Evolutionary conservation across 1,139 yeast genomes (phyloP), one percentile per base, ranked within the genome.

Genomic region (Geotrichum candidum): DNA sequence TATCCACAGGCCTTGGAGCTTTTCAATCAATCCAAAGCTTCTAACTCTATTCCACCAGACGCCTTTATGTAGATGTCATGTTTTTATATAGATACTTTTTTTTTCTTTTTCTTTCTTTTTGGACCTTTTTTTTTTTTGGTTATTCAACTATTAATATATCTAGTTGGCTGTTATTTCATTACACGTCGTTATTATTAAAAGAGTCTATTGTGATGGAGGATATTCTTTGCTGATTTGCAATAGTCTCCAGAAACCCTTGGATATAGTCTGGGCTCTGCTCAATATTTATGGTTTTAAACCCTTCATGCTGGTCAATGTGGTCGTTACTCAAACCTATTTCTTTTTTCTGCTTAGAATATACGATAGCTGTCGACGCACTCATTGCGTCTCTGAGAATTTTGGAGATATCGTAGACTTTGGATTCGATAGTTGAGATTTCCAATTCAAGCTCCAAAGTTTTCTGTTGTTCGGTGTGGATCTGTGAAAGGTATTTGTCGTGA

Each of bases 1-100:
- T 86, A 84, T 68, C 85, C 83, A 57, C 82, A 78, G 63, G 92
- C 97, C 52, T 78, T 84, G 27, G 80, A 80, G 57, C 86, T 90
- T 65, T 94, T 92, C 75, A 84, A 85, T 68, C 85, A 82, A 67
- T 87, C 90, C 45, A 76, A 77, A 25, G 73, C 74, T 31, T 80
- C 78, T 64, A 73, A 75, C 3, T 75, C 77, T 54, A 78, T 86
- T 38, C 90, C 90, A 13, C 82, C 82, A n/a, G 80, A 83, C 62
- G 90, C 89, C 1, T 86, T 77, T 65, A 58, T 64, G 33, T 59
- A 56, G 45, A 55, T 23, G 18, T 54, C 64, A 57, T 59, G 31
- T 33, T 29, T 51, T 58, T 48, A 27, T 53, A 27, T 15, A 27
- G 13, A 31, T 41, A 25, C 29, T 3, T 54, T 33, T 29, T n/a